A percentile compares a stretch with the other conserved stretches of the same genome.
These are phyloP conservation scores for Leishmania guyanensis DNA, from an alignment of 208 protist species.

Conservation along the genomic window DNA sequence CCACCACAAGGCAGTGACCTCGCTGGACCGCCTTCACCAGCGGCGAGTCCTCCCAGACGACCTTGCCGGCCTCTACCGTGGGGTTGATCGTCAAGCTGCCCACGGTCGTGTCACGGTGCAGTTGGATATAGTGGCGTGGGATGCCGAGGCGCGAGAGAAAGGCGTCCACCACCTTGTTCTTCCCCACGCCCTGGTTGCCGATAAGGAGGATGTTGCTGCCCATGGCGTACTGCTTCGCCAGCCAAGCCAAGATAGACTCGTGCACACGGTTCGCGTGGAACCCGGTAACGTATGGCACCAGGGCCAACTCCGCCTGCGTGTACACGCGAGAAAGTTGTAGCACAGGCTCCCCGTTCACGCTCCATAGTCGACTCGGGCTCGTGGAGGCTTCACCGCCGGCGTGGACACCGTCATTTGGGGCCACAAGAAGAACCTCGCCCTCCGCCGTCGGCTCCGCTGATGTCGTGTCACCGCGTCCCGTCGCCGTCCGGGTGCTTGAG, in stretches of 20 bases:
- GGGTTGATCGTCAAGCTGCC: conserved; percentile 92
- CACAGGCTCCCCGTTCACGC: conserved; percentile 40
- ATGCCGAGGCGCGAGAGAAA: conserved; percentile 86
- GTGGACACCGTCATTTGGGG: not conserved
- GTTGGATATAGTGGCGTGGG: conserved; percentile 95
- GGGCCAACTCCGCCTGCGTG: conserved; percentile 60
- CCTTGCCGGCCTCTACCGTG: conserved; percentile 79
- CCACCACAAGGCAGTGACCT: conserved; percentile 94
- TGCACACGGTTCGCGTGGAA: conserved; percentile 93
- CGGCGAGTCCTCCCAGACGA: conserved; percentile 93
- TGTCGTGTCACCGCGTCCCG: not conserved
- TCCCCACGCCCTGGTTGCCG: conserved; percentile 95
- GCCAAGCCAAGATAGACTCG: conserved; percentile 76
- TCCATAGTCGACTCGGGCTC: conserved; percentile 37
- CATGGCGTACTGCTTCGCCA: conserved; percentile 89
- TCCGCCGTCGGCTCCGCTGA: not conserved
- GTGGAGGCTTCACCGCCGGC: not conserved
- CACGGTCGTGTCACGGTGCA: conserved; percentile 95
- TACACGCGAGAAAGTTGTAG: conserved; percentile 52
- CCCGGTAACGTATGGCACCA: conserved; percentile 86
- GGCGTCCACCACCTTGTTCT: conserved; percentile 96
- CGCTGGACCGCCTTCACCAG: conserved; percentile 91
- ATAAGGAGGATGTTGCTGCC: conserved; percentile 92
- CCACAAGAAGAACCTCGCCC: conserved; percentile 1
- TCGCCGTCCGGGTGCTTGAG: not conserved